Evolutionary conservation across 352 stramenopile species (phyloP).

Genomic region (Phytophthora hibernalis): DNA sequence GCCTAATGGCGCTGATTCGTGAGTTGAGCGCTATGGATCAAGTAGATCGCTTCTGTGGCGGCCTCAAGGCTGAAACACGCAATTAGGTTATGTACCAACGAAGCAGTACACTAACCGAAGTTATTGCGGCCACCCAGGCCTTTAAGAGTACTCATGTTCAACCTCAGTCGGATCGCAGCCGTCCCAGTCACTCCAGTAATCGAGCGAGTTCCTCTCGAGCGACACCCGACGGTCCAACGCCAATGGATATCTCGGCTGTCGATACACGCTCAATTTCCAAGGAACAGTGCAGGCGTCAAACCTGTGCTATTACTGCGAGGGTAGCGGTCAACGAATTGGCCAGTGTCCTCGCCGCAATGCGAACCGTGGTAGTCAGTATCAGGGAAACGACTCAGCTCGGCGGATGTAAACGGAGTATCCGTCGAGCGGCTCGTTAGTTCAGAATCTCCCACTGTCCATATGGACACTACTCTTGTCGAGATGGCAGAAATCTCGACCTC

Average conservation of each 20-base stretch:
- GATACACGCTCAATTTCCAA: not conserved
- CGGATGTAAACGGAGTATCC: not conserved
- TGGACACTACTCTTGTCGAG: too few species aligned
- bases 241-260: not conserved
- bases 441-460: too few species aligned
- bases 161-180: not conserved
- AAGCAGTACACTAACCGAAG: not conserved
- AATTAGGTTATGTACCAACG: not conserved
- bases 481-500: too few species aligned
- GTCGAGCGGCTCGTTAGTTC: not conserved
- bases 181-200: too few species aligned
- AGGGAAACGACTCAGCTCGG: not conserved
- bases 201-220: too few species aligned
- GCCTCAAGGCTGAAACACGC: not conserved
- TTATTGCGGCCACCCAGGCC: not conserved
- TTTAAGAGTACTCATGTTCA: not conserved
- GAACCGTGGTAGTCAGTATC: not conserved
- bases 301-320: not conserved
- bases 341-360: not conserved
- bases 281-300: not conserved
- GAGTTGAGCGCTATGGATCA: not conserved
- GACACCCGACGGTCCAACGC: not conserved
- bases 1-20: not conserved
- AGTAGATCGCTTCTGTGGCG: not conserved
- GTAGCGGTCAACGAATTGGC: not conserved